phyloP scores from a whole-genome alignment of 805 yeast genomes.

The Ogataea nakhonphanomensis region DNA sequence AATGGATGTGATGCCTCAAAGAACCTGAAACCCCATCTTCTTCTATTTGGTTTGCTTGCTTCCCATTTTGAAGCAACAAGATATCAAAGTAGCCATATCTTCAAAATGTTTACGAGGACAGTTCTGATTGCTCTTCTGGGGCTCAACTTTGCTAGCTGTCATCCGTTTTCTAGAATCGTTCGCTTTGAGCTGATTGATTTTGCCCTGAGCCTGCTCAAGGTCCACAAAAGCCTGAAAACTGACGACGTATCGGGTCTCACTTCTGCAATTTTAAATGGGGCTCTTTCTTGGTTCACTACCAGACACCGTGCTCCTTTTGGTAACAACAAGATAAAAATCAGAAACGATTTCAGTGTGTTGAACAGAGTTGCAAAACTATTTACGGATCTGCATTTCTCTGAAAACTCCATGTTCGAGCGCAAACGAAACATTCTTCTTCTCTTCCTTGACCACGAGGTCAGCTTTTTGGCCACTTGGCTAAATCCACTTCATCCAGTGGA shows the following conservation, averaged over 20 bases:
- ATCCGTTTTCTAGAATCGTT: conserved; percentile 73
- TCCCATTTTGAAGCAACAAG: conserved; percentile 79
- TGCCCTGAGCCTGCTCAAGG: conserved; percentile 59
- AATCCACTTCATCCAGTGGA: conserved; percentile 51
- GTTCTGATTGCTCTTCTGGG: conserved; percentile 52
- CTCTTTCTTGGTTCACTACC: conserved; percentile 73
- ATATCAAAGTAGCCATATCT: conserved; percentile 65
- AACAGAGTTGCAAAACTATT: conserved; percentile 44
- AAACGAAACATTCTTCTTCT: conserved; percentile 55
- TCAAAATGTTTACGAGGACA: conserved; percentile 65
- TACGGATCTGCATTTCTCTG: conserved; percentile 22
- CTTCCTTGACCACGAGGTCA: conserved; percentile 74
- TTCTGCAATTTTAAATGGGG: conserved; percentile 55
- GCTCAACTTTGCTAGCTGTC: conserved; percentile 61
- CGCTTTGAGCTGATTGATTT: conserved; percentile 73
- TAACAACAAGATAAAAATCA: conserved; percentile 66
- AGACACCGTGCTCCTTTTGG: conserved; percentile 78
- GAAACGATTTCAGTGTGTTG: conserved; percentile 62
- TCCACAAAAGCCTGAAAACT: conserved; percentile 49
- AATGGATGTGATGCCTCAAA: conserved; percentile 47
- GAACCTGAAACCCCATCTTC: conserved; percentile 60
- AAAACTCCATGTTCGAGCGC: conserved; percentile 33
- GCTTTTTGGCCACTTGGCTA: conserved; percentile 73
- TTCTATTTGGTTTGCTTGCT: conserved; percentile 61
- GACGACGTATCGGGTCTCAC: conserved; percentile 45